Base-by-base conservation (phyloP, 2,329 filamentous ascomycete genomes). In the Ceratocystis variospora region DNA sequence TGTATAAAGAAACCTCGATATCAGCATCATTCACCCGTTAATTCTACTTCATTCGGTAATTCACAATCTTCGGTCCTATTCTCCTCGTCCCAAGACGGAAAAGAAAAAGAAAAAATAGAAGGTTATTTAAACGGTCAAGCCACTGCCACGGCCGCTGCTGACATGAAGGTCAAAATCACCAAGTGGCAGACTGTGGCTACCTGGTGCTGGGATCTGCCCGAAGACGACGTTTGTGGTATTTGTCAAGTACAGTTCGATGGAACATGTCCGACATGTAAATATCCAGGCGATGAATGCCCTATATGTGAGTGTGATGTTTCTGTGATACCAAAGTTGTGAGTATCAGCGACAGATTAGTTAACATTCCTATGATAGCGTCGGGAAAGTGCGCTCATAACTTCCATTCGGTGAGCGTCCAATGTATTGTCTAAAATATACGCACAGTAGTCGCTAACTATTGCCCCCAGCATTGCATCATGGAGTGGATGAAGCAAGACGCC, bases 341-440 rank as follows among this genome's bases (percentile, higher is more conserved):
- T 62, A 70, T 65, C 19, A 46, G 53, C 45, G 12, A 59, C 33
- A 10, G 17, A 37, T 19, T n/a, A 41, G 25, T 25, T 48, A 44
- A 45, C 50, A 31, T 45, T 2, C 17, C 15, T 37, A n/a, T 10
- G 15, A 6, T 71, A 96, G 93, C 96, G 70, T 92, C 94, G 68
- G 94, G 94, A 55, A 95, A 93, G 79, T 99, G 94, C 77, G 93
- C 91, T 4, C 94, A 99, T 76, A 96, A 90, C 69, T 99, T 99
- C 74, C 94, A 99, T 76, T 95, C 96, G 89, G 91, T 95, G 76
- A 71, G 80, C 19, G 5, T 25, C 44, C 53, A 12, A 62, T 65
- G 17, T 8, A 17, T 37, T 7, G 19, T 25, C 19, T 28, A 19
- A n/a, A n/a, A 62, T 31, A 41, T 25, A 50, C 12, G 53, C n/a